Evolutionary conservation across 225 moss, liverwort and hornwort species (phyloP).

Genomic region (Bryum argenteum): DNA sequence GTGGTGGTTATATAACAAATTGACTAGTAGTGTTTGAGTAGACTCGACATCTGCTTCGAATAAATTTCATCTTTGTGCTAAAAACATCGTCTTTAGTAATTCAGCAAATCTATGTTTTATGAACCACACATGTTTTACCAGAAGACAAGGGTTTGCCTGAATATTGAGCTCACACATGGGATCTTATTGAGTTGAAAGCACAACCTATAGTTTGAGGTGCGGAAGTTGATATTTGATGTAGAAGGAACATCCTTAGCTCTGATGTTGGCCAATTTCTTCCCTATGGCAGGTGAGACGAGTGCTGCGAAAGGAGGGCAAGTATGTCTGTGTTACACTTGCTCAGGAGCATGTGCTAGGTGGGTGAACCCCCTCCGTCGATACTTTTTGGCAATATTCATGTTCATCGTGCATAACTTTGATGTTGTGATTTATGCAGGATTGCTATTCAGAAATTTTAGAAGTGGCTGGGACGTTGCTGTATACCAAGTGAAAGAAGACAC

Average conservation of each 20-base stretch:
- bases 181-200: background rate
- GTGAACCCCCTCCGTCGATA: constrained; percentile 15
- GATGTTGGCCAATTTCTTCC: constrained; percentile 4
- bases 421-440: constrained; percentile 45
- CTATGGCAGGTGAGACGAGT: constrained; percentile 79
- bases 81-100: background rate
- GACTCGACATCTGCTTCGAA: background rate
- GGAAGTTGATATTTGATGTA: background rate
- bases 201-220: background rate
- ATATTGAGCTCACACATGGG: background rate
- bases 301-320: constrained; percentile 66
- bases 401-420: constrained; percentile 17
- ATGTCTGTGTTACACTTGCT: constrained; percentile 85
- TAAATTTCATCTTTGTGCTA: background rate
- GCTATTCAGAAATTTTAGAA: constrained; percentile 49
- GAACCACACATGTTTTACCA: background rate
- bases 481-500: constrained; percentile 48
- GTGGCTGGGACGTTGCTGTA: constrained; percentile 52
- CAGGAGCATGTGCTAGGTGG: constrained; percentile 92
- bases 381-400: constrained; percentile 5
- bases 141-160: background rate
- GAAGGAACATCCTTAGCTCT: constrained; percentile 20
- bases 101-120: background rate
- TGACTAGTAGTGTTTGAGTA: background rate
- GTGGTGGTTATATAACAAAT: background rate